Evolutionary conservation across 108 stramenopile species (phyloP).

Genomic region (Cyclotella atomus): DNA sequence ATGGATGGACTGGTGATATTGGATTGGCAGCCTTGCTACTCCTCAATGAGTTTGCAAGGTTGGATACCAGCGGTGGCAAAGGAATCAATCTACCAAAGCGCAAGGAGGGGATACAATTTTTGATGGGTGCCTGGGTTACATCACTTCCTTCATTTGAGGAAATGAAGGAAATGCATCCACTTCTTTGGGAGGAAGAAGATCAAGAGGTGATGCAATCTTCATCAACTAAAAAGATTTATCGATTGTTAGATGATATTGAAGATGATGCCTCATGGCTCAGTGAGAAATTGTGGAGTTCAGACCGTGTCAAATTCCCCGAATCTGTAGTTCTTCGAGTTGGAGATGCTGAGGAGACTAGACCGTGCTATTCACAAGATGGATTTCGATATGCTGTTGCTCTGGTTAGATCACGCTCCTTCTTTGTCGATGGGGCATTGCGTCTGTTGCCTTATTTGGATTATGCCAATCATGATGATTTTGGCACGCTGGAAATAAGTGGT

Average conservation of each 20-base stretch:
- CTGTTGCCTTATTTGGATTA: constrained; percentile 85
- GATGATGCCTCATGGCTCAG: constrained; percentile 81
- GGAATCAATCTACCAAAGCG: constrained; percentile 54
- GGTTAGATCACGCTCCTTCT: constrained; percentile 80
- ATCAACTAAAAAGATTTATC: constrained; percentile 81
- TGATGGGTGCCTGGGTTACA: constrained; percentile 68
- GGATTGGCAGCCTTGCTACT: constrained; percentile 76
- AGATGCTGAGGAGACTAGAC: constrained; percentile 40
- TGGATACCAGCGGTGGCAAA: constrained; percentile 12
- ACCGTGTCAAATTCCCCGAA: constrained; percentile 68
- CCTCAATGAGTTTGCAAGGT: constrained; percentile 75
- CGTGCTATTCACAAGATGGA: constrained; percentile 69
- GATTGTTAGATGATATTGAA: constrained; percentile 80
- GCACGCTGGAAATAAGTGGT: constrained; percentile 52
- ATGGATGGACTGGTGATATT: constrained; percentile 88
- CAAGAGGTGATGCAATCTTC: constrained; percentile 83
- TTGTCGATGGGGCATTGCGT: constrained; percentile 83
- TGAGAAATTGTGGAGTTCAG: constrained; percentile 61
- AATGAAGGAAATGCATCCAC: constrained; percentile 61
- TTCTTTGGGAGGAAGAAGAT: constrained; percentile 78
- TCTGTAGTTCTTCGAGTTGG: constrained; percentile 32
- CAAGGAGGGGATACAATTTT: constrained; percentile 36
- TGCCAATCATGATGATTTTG: constrained; percentile 83
- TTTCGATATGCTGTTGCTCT: constrained; percentile 88
- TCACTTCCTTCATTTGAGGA: constrained; percentile 67